Base-by-base conservation (phyloP, 2,329 filamentous ascomycete genomes). In the Claviceps quebecensis region DNA sequence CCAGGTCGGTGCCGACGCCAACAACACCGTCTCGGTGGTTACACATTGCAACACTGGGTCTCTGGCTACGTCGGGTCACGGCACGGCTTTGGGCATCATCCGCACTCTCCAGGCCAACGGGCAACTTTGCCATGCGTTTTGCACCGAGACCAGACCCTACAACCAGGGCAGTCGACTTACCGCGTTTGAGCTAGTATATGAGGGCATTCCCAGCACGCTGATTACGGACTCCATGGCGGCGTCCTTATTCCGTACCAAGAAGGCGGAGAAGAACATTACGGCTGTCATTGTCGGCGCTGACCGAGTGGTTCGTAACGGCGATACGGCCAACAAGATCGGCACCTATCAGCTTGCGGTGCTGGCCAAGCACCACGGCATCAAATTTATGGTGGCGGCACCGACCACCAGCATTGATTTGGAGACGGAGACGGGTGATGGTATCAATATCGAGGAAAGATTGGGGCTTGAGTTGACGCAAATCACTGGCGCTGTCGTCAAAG, bases 31-130 rank as follows among this genome's bases (percentile, higher is more conserved):
- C 47, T 87, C 87, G n/a, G 84, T 98, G 44, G 71, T 98, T 58
- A 98, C 93, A 11, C 94, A 98, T 69, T 98, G 93, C 75, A 98
- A 98, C 67, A 98, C 93, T 22, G 93, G 93, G 29, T 96, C 91
- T 19, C 81, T 98, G 37, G 93, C 93, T 26, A 98, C 93, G 1
- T 95, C 93, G 16, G 93, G 93, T n/a, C 95, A 97, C 64, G 93
- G 93, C 49, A 98, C 93, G 11, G 93, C 93, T 0, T 75, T 98
- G 2, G 93, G 93, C 22, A 93, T 98, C 48, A 89, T 98, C 59
- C 86, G 93, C 52, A 87, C 86, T 4, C 74, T 98, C 5, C 79
- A 87, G 61, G 69, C 78, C 13, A 74, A 74, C 52, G 73, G 75
- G 5, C 73, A 79, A 6, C 76, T 98, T 23, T 75, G 81, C 55